Base-by-base conservation (phyloP, 441 rosid species). In the Populus hybrid region DNA sequence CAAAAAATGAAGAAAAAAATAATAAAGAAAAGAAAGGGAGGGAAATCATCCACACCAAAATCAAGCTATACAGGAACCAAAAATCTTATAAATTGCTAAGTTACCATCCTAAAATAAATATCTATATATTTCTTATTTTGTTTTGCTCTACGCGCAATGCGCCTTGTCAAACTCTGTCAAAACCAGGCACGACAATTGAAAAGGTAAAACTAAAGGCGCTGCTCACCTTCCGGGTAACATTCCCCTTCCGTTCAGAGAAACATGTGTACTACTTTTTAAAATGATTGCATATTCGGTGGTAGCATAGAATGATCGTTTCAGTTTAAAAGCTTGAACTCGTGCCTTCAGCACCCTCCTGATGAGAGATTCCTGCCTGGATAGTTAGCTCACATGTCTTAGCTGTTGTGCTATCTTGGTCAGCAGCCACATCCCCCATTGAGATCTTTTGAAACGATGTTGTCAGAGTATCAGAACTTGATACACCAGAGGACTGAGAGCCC, bases 401-500 rank as follows among this genome's bases (percentile, higher is more conserved):
- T 5, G 74, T 40, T 24, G 11, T 24, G 32, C 75, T 70, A 46
- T 74, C 78, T 40, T 77, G 82, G 74, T 74, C 66, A 69, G 54
- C 35, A 66, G 80, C 59, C 26, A 66, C 76, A 64, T 82, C 90
- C 32, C 81, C 85, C 64, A 87, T 34, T 20, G 85, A 63, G 54
- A 88, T 77, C 73, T 79, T 82, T 75, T 88, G 80, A 35, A 88
- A 67, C 16, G 93, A 82, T 63, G 80, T 76, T 8, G 82, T 50
- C 71, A 84, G 76, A 75, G 67, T 63, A 59, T 77, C 79, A 30
- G 74, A 21, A 74, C 85, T 79, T n/a, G 84, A 75, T 67, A 72
- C 79, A 66, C 69, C 67, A 0, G 68, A 72, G 65, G 87, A 75
- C 20, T 73, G 74, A 24, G 42, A 70, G 61, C 83, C 79, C 12